phyloP scores from a whole-genome alignment of 2,329 filamentous ascomycete genomes.

The Alternaria triticina region DNA sequence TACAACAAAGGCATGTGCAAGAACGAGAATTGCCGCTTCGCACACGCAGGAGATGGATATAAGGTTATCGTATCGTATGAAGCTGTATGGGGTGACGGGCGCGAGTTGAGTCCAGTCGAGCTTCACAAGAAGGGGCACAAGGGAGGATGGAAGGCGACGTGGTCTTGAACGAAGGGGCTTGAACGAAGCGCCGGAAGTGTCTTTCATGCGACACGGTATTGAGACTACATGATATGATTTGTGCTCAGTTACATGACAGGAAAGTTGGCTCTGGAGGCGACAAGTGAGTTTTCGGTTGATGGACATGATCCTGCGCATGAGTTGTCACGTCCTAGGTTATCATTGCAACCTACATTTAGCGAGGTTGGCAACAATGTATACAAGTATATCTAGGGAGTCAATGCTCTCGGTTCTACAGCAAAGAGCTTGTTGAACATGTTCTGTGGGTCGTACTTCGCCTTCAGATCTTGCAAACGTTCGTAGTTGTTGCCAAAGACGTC shows the following conservation, averaged over 20 bases:
- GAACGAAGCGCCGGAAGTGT: neutral
- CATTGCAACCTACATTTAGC: neutral
- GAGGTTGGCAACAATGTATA: neutral
- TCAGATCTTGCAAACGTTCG: slow-evolving; percentile 7
- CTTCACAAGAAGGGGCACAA: neutral
- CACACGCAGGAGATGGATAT: neutral
- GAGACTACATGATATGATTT: neutral
- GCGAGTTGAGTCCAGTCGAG: neutral
- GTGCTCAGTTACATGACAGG: neutral
- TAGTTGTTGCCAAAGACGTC: slow-evolving; percentile 12
- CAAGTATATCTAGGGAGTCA: neutral
- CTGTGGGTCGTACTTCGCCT: slow-evolving; percentile 11
- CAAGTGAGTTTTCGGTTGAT: neutral
- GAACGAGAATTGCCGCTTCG: neutral
- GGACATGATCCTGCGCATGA: neutral
- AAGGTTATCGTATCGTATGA: neutral
- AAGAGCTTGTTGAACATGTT: slow-evolving; percentile 14
- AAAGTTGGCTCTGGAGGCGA: neutral
- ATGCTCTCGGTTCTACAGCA: neutral
- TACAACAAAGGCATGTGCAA: neutral
- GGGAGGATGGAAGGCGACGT: too few relatives aligned
- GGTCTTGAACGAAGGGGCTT: too few relatives aligned
- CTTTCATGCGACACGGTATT: too few relatives aligned
- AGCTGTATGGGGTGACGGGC: neutral
- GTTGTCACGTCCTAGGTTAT: neutral